Percentiles rank a stretch among this genome's conserved stretches.
phyloP scores from a whole-genome alignment of 2,329 filamentous ascomycete genomes.

The Penicillium hordei region DNA sequence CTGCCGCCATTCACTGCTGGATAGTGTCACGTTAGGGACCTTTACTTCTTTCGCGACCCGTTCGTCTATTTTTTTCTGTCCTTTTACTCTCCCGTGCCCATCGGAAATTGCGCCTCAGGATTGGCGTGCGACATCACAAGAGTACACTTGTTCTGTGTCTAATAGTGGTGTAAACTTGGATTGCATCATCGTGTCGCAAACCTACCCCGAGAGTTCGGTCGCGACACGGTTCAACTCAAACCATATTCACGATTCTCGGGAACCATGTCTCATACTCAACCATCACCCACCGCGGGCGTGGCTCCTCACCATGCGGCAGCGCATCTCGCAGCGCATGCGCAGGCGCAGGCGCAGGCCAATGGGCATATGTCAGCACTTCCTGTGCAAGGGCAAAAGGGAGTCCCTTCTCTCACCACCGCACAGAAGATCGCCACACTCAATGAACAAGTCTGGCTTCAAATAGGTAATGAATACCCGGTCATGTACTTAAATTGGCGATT shows the following conservation, averaged over 20 bases:
- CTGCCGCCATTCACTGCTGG: slow-evolving; percentile 5
- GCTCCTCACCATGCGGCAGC: slow-evolving; percentile 55
- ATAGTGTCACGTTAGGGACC: slow-evolving; percentile 12
- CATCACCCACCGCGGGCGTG: slow-evolving; percentile 75
- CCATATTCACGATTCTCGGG: slow-evolving; percentile 9
- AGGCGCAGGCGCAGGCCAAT: slow-evolving; percentile 28
- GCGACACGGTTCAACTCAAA: slow-evolving; percentile 22
- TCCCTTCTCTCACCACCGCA: slow-evolving; percentile 64
- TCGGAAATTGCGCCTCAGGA: slow-evolving; percentile 1
- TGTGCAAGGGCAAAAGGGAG: slow-evolving; percentile 53
- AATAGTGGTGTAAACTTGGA: slow-evolving; percentile 9
- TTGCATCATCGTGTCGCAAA: slow-evolving; percentile 38
- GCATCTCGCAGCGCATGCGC: slow-evolving; percentile 33
- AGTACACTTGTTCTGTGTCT: neutral
- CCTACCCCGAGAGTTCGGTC: slow-evolving; percentile 10
- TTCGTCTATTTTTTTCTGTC: neutral
- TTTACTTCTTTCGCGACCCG: neutral
- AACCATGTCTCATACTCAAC: slow-evolving; percentile 74
- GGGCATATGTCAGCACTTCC: slow-evolving; percentile 61
- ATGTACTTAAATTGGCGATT: neutral
- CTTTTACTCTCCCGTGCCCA: neutral
- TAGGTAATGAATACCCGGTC: slow-evolving; percentile 62
- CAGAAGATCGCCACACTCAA: slow-evolving; percentile 78
- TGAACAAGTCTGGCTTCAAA: slow-evolving; percentile 86
- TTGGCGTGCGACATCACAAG: slow-evolving; percentile 1